A percentile compares a stretch with the other conserved stretches of the same genome.
Evolutionary conservation across 1,284 basidiomycete species (phyloP).

Genomic region (Austropuccinia psidii): DNA sequence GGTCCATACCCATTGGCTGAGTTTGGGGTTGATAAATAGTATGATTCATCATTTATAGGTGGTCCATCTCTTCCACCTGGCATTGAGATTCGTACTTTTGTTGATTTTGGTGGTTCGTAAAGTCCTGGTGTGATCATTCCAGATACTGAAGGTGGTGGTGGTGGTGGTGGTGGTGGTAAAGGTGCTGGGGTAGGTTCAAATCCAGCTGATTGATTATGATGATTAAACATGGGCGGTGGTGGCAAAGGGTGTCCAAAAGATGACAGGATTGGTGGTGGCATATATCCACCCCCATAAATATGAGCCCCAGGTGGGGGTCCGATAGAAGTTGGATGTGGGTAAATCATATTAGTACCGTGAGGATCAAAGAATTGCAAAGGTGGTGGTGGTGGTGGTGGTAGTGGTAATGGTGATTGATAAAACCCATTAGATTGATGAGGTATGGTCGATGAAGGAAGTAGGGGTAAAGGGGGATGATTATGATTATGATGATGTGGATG

Average conservation of each 20-base stretch:
- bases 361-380: constrained; percentile 22
- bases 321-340: constrained; percentile 5
- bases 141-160: background rate
- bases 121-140: background rate
- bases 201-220: background rate
- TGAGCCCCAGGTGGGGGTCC: background rate
- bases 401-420: background rate
- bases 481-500: background rate
- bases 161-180: background rate
- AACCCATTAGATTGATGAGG: background rate
- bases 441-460: background rate
- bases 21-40: background rate
- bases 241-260: background rate
- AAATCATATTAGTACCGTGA: background rate
- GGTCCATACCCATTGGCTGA: background rate
- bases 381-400: background rate
- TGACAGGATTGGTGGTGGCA: background rate
- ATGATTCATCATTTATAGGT: background rate
- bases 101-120: constrained; percentile 16
- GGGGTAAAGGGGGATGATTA: background rate
- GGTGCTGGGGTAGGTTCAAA: background rate
- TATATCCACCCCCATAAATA: background rate
- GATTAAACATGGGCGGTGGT: background rate
- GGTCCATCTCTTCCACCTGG: background rate
- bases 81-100: constrained; percentile 11